These are phyloP conservation scores for Cyphellophora attinorum DNA, from an alignment of 2,329 filamentous ascomycete genomes.

Conservation along the genomic window DNA sequence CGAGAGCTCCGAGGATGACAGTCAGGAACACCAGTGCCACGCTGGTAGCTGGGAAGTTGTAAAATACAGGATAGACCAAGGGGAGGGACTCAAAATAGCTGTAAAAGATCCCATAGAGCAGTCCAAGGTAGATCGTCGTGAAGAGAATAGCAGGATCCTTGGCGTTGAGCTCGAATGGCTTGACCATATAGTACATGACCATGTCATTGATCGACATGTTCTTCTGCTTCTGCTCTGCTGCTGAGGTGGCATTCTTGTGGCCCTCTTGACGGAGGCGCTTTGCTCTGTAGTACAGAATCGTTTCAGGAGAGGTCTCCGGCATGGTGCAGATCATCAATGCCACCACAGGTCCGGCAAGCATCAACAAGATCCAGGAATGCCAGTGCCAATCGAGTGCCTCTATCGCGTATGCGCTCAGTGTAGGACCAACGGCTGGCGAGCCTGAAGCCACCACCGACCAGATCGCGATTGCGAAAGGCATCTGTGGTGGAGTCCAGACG, in stretches of 20 bases:
- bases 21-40: constrained; percentile 21
- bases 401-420: constrained; percentile 51
- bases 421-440: constrained; percentile 45
- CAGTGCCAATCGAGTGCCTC: constrained; percentile 31
- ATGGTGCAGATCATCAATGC: constrained; percentile 32
- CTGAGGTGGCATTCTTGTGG: constrained; percentile 44
- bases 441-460: constrained; percentile 9
- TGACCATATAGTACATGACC: constrained; percentile 47
- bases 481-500: constrained; percentile 2
- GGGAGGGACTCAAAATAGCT: constrained; percentile 42
- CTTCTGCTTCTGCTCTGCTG: constrained; percentile 55
- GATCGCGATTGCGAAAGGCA: not conserved
- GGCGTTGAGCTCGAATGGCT: constrained; percentile 45
- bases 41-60: constrained; percentile 4
- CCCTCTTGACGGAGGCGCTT: constrained; percentile 24
- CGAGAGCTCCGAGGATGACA: constrained; percentile 19
- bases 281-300: constrained; percentile 11
- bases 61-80: constrained; percentile 30
- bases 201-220: constrained; percentile 37
- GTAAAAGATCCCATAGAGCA: constrained; percentile 39
- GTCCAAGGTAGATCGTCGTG: constrained; percentile 50
- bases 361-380: constrained; percentile 44
- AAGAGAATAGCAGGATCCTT: constrained; percentile 54
- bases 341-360: constrained; percentile 47
- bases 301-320: constrained; percentile 13